Percentiles rank a stretch among this genome's conserved stretches.
phyloP scores from a whole-genome alignment of 129 eudicot genomes.

The Centrapalus pauciflorus region DNA sequence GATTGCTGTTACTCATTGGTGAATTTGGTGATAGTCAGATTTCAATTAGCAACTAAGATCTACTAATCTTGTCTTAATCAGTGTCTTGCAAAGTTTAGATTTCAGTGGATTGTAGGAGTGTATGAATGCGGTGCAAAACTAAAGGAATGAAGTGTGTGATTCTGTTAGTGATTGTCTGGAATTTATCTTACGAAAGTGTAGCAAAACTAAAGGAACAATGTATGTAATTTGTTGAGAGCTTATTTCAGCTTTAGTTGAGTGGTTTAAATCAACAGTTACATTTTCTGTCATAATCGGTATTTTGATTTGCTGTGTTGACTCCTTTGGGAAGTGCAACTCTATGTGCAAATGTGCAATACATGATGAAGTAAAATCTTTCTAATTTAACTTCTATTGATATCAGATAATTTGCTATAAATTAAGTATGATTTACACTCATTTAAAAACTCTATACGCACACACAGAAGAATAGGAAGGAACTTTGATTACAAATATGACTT shows the following conservation, averaged over 20 bases:
- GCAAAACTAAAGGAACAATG: neutral
- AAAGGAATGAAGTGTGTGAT: constrained; percentile 8
- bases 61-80: constrained; percentile 15
- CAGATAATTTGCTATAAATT: neutral
- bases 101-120: constrained; percentile 1
- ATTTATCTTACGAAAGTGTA: neutral
- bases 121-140: neutral
- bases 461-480: constrained; percentile 1
- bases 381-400: neutral
- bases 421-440: neutral
- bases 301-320: constrained; percentile 3
- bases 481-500: neutral
- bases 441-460: neutral
- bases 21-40: neutral
- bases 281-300: neutral
- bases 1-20: neutral
- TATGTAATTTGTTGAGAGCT: neutral
- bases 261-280: neutral
- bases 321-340: neutral
- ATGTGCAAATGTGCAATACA: constrained; percentile 7
- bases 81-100: neutral
- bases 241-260: no score
- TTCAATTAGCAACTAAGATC: constrained; percentile 11
- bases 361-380: neutral
- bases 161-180: neutral